These are phyloP conservation scores for Leptosphaerulina australis DNA, from an alignment of 2,329 filamentous ascomycete genomes.

Conservation along the genomic window DNA sequence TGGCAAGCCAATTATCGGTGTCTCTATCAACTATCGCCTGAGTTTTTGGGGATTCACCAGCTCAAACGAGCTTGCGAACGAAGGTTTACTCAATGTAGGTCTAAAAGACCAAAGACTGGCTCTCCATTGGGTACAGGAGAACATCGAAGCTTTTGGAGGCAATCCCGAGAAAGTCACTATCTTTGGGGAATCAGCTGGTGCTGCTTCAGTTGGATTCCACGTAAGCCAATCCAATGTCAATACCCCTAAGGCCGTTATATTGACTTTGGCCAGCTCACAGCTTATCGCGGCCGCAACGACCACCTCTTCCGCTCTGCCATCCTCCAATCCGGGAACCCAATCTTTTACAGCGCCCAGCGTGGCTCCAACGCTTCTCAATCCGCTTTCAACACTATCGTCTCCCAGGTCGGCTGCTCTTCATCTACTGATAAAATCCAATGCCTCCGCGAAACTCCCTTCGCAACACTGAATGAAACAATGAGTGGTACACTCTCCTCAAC, in stretches of 20 bases:
- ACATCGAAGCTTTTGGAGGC: slow-evolving; percentile 57
- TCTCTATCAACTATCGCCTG: slow-evolving; percentile 36
- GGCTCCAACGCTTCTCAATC: slow-evolving; percentile 16
- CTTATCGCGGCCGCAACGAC: slow-evolving; percentile 55
- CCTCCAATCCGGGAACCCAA: slow-evolving; percentile 50
- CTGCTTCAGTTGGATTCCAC: slow-evolving; percentile 39
- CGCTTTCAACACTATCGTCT: slow-evolving; percentile 41
- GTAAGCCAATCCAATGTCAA: slow-evolving; percentile 33
- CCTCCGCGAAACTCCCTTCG: slow-evolving; percentile 65
- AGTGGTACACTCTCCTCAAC: slow-evolving; percentile 45
- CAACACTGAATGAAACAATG: slow-evolving; percentile 61
- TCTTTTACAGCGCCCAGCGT: slow-evolving; percentile 28
- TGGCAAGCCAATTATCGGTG: slow-evolving; percentile 30
- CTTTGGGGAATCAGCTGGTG: slow-evolving; percentile 39
- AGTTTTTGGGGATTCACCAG: slow-evolving; percentile 31
- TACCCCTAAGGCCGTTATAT: slow-evolving; percentile 45
- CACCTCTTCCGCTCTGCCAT: slow-evolving; percentile 54
- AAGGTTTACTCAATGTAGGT: slow-evolving; percentile 52
- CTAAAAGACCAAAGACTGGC: slow-evolving; percentile 61
- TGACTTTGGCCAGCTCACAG: slow-evolving; percentile 49
- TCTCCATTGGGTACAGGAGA: slow-evolving; percentile 60
- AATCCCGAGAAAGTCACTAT: slow-evolving; percentile 57
- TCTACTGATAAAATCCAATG: slow-evolving; percentile 28
- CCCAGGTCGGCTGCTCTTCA: slow-evolving; percentile 21
- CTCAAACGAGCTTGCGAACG: slow-evolving; percentile 21